phyloP scores from a whole-genome alignment of 768 basidiomycete species.

The Leccinum boreale region DNA sequence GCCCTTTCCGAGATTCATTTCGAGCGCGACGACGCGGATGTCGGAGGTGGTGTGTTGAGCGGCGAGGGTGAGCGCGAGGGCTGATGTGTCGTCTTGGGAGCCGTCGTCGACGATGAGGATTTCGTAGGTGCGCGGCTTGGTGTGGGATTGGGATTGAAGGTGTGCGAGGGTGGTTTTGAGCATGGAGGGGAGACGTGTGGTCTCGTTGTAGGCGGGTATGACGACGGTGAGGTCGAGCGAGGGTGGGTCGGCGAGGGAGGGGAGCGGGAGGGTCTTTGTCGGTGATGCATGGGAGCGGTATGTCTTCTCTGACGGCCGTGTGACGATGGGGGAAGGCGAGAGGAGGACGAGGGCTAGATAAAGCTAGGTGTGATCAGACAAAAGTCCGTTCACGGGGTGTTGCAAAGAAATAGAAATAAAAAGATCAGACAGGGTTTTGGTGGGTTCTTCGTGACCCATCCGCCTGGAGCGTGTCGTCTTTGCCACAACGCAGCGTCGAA shows the following conservation, averaged over 20 bases:
- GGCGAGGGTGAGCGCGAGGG: constrained; percentile 63
- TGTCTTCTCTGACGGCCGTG: constrained; percentile 62
- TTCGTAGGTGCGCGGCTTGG: constrained; percentile 56
- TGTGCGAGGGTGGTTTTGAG: constrained; percentile 70
- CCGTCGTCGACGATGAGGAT: constrained; percentile 91
- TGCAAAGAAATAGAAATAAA: too few relatives aligned
- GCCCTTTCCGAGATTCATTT: constrained; percentile 86
- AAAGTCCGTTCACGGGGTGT: too few relatives aligned
- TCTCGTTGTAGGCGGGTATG: constrained; percentile 92
- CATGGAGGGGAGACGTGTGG: constrained; percentile 80
- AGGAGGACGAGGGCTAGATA: constrained; percentile 70
- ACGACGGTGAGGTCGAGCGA: constrained; percentile 75
- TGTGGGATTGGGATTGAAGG: constrained; percentile 29
- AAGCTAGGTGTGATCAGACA: constrained; percentile 41
- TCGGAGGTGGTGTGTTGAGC: constrained; percentile 50
- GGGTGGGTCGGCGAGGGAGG: constrained; percentile 52
- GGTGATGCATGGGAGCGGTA: constrained; percentile 61
- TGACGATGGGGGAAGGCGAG: constrained; percentile 67
- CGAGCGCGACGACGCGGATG: constrained; percentile 75
- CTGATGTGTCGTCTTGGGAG: constrained; percentile 70
- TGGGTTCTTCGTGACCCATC: constrained; percentile 41
- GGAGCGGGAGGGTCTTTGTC: constrained; percentile 51
- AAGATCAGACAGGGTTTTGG: constrained; percentile 36
- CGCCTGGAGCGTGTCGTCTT: constrained; percentile 55
- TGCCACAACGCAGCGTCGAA: constrained; percentile 50